phyloP scores from a whole-genome alignment of 306 rosid genomes.

The Oemleria cerasiformis region DNA sequence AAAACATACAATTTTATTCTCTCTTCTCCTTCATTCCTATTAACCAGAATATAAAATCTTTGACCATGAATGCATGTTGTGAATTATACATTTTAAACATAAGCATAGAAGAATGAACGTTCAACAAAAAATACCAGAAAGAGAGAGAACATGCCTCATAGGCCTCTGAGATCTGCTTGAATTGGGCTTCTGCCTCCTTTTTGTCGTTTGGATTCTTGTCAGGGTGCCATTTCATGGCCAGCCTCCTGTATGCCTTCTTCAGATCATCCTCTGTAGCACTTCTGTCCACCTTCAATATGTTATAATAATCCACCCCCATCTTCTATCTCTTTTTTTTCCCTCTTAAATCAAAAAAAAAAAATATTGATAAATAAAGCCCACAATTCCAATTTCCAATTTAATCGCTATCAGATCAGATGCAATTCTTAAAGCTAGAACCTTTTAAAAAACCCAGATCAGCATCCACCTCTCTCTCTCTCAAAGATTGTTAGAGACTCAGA shows the following conservation, averaged over 20 bases:
- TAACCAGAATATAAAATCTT: not conserved
- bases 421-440: conserved; percentile 31
- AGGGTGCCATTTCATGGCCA: conserved; percentile 99
- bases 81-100: too few relatives aligned
- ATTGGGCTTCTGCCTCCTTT: conserved; percentile 91
- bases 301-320: conserved; percentile 90
- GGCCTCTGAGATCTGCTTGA: conserved; percentile 96
- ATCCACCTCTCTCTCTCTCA: conserved; percentile 3
- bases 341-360: not conserved
- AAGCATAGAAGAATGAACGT: not conserved
- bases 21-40: not conserved
- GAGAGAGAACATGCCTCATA: conserved; percentile 63
- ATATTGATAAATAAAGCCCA: conserved; percentile 19
- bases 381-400: conserved; percentile 7
- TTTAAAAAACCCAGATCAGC: conserved; percentile 30
- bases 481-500: not conserved
- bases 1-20: not conserved
- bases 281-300: conserved; percentile 65
- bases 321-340: conserved; percentile 4
- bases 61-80: not conserved
- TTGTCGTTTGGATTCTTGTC: conserved; percentile 84
- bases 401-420: conserved; percentile 22
- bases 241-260: conserved; percentile 78
- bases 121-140: not conserved
- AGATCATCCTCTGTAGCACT: conserved; percentile 88